These are phyloP conservation scores for Fusarium ambrosium DNA, from an alignment of 2,329 filamentous ascomycete genomes.

Conservation along the genomic window DNA sequence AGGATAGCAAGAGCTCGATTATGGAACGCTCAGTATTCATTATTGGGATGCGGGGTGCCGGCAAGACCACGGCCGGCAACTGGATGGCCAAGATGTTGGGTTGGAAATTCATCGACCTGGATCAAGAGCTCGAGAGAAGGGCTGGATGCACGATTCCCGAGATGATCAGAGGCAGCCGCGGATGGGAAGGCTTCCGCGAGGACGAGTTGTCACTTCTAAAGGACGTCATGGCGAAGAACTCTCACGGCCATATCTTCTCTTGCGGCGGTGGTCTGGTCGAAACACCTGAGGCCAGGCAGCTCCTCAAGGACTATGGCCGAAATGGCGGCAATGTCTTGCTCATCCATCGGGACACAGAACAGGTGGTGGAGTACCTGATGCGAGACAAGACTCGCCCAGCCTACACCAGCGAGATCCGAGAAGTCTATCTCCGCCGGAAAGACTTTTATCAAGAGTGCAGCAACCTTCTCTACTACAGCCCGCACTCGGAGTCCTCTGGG, in stretches of 20 bases:
- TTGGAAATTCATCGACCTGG: constrained; percentile 86
- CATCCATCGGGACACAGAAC: constrained; percentile 87
- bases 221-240: constrained; percentile 79
- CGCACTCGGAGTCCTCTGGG: constrained; percentile 61
- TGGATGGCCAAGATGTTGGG: constrained; percentile 85
- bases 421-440: constrained; percentile 89
- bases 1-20: constrained; percentile 3
- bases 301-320: constrained; percentile 80
- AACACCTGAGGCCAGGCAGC: constrained; percentile 80
- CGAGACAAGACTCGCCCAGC: constrained; percentile 92
- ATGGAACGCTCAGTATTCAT: constrained; percentile 83
- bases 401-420: constrained; percentile 92
- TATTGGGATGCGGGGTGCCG: constrained; percentile 96
- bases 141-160: constrained; percentile 85
- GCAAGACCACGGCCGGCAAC: constrained; percentile 92
- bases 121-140: constrained; percentile 84
- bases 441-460: constrained; percentile 94
- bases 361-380: constrained; percentile 89
- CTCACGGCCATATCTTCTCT: constrained; percentile 85
- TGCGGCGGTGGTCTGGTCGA: constrained; percentile 96
- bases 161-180: constrained; percentile 77
- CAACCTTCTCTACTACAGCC: constrained; percentile 93
- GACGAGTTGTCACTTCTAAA: constrained; percentile 82
- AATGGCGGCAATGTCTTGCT: constrained; percentile 87
- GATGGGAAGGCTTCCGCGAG: constrained; percentile 90